A percentile compares a stretch with the other conserved stretches of the same genome.
phyloP scores from a whole-genome alignment of 768 basidiomycete genomes.

The Pleurotus sapidus region DNA sequence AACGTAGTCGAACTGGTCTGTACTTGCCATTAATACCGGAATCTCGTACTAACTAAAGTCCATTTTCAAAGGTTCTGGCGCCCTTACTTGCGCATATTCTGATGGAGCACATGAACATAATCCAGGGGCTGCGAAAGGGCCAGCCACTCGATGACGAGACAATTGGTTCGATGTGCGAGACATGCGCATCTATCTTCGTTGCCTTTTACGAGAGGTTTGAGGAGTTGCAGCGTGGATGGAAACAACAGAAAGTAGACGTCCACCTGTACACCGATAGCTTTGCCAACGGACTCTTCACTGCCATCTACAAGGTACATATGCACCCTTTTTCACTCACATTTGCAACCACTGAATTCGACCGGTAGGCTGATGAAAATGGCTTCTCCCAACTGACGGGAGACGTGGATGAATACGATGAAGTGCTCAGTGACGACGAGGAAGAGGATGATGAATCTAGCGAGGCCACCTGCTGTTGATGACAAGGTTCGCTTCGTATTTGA shows the following conservation, averaged over 20 bases:
- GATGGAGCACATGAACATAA: neutral
- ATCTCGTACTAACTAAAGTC: too few species aligned
- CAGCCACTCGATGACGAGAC: neutral
- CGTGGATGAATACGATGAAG: slow-evolving; percentile 4
- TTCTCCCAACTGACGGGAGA: neutral
- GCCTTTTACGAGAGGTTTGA: neutral
- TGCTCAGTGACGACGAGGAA: neutral
- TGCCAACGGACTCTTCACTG: slow-evolving; percentile 3
- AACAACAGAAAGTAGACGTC: slow-evolving; percentile 8
- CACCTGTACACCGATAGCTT: slow-evolving; percentile 2
- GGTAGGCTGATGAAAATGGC: neutral
- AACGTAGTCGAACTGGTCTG: slow-evolving; percentile 4
- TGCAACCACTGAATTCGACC: neutral
- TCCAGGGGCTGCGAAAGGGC: neutral
- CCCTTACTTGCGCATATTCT: neutral
- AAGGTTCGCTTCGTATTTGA: too few species aligned
- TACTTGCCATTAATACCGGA: neutral
- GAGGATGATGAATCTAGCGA: neutral
- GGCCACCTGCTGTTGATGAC: neutral
- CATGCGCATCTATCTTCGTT: neutral
- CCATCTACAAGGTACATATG: neutral
- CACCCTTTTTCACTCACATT: neutral
- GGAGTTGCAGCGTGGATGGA: slow-evolving; percentile 1
- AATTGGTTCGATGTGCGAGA: slow-evolving; percentile 2
- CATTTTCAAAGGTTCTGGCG: neutral